Conservation (phyloP, 2,329 filamentous ascomycete species). For the Cytospora leucostoma region DNA sequence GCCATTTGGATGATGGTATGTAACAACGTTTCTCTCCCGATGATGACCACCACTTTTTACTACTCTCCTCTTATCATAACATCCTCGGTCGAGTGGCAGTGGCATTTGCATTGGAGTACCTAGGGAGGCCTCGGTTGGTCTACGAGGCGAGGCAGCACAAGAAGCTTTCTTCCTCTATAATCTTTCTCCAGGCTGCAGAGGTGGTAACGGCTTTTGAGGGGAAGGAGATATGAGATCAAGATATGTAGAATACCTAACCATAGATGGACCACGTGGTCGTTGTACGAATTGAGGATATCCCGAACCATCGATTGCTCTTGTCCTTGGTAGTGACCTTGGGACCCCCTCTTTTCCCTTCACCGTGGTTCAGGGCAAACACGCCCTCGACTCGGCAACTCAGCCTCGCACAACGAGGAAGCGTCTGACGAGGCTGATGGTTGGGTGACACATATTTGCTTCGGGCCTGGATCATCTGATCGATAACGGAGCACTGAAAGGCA, state of each 20-base stretch:
- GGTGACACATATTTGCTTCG: too few relatives aligned
- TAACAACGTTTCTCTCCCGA: background rate
- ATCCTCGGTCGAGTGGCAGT: background rate
- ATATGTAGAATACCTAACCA: constrained; percentile 6
- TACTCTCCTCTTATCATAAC: constrained; percentile 5
- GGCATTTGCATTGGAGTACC: constrained; percentile 14
- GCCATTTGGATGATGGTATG: background rate
- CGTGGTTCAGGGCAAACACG: background rate
- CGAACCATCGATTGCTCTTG: background rate
- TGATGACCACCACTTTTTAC: background rate
- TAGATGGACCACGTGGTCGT: constrained; percentile 5
- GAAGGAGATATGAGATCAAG: background rate
- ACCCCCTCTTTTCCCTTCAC: background rate
- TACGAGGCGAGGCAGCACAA: background rate
- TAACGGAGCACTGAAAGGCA: too few relatives aligned
- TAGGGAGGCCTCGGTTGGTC: background rate
- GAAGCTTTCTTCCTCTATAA: background rate
- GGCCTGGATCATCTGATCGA: too few relatives aligned
- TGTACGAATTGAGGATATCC: constrained; percentile 9
- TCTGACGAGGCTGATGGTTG: too few relatives aligned
- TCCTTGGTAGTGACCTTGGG: background rate
- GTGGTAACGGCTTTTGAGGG: background rate
- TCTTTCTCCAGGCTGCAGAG: background rate
- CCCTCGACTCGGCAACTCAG: too few relatives aligned
- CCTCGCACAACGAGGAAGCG: too few relatives aligned